Evolutionary conservation across 306 rosid genomes (phyloP).

Genomic region (Pueraria montana): DNA sequence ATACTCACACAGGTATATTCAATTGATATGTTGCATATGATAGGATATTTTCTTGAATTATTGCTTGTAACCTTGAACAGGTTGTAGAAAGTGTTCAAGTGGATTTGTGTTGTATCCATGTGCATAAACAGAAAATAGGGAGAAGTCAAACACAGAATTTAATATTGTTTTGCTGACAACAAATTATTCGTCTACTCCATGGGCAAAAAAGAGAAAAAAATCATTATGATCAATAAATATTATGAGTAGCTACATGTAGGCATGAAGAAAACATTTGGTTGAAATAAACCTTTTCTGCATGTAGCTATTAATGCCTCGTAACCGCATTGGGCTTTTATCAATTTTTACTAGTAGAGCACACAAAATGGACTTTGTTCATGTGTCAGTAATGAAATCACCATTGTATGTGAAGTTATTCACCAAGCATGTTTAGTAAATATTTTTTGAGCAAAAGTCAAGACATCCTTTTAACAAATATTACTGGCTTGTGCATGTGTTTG

Average conservation of each 20-base stretch:
- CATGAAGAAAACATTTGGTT: no score
- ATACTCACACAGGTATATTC: no score
- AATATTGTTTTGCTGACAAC: neutral
- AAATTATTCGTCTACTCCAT: neutral
- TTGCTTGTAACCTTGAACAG: neutral
- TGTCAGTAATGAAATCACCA: neutral
- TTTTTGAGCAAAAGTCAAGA: neutral
- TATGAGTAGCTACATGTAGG: no score
- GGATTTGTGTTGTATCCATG: neutral
- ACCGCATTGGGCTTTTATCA: neutral
- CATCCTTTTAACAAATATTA: neutral
- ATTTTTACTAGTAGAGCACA: neutral
- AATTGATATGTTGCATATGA: neutral
- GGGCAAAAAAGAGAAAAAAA: neutral
- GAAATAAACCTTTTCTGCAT: no score
- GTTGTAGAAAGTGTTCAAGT: neutral
- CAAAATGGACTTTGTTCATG: neutral
- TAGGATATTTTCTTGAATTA: neutral
- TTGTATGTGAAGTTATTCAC: neutral
- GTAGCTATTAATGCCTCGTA: neutral
- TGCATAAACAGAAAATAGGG: neutral
- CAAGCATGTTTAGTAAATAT: neutral
- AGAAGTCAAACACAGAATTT: neutral
- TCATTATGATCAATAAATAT: neutral
- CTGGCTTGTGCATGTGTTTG: neutral